Conservation (phyloP, 2,329 filamentous ascomycete species). For the Epichloe baconii region DNA sequence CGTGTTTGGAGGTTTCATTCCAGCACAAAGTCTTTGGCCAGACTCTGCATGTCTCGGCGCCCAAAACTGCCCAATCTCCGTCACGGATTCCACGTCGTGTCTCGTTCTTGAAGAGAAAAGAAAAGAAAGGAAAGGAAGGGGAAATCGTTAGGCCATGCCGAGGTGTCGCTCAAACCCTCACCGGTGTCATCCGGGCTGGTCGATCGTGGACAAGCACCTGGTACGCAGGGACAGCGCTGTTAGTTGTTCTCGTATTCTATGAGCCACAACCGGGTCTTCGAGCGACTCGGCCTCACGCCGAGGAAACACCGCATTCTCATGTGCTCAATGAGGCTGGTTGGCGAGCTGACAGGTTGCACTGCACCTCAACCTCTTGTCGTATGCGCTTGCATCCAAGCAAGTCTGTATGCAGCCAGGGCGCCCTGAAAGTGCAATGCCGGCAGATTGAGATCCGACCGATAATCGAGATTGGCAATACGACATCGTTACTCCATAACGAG, state of each 20-base stretch:
- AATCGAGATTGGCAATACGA: background rate
- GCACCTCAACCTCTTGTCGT: background rate
- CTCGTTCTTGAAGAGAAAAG: no score
- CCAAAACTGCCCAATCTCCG: background rate
- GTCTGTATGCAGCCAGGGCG: background rate
- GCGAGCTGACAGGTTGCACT: background rate
- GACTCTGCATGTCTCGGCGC: background rate
- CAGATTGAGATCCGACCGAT: background rate
- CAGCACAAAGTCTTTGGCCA: background rate
- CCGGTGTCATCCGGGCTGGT: background rate
- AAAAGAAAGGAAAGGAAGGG: no score
- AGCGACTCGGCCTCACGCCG: background rate
- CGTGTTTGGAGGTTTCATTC: background rate
- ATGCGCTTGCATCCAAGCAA: background rate
- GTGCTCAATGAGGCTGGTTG: background rate
- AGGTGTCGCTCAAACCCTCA: background rate
- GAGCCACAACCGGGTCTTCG: background rate
- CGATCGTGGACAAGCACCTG: background rate
- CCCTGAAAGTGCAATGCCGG: background rate
- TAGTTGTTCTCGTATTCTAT: background rate
- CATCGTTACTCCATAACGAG: background rate
- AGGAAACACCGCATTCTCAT: background rate
- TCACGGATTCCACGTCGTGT: background rate
- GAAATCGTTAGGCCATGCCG: background rate
- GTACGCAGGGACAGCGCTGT: no score